Evolutionary conservation across 768 basidiomycete species (phyloP).

Genomic region (Hygrocybe punicea): DNA sequence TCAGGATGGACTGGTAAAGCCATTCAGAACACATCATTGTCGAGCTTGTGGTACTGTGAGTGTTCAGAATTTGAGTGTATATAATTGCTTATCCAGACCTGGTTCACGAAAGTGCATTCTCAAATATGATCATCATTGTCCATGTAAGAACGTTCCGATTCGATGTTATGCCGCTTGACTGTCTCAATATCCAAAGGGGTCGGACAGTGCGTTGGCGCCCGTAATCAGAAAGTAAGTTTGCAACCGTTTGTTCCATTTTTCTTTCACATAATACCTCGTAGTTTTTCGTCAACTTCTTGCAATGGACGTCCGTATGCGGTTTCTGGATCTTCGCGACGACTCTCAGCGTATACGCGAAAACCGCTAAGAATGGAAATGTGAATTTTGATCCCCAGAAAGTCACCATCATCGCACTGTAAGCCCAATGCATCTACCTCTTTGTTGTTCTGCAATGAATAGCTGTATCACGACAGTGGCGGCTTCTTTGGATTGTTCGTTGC

Average conservation of each 20-base stretch:
- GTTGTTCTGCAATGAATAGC: not conserved
- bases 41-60: slow-evolving; percentile 76
- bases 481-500: slow-evolving; percentile 71
- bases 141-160: slow-evolving; percentile 48
- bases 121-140: slow-evolving; percentile 87
- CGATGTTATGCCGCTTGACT: not conserved
- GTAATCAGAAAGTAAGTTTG: slow-evolving; percentile 72
- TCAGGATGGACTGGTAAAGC: slow-evolving; percentile 64
- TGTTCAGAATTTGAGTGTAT: slow-evolving; percentile 10
- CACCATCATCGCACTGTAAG: slow-evolving; percentile 71
- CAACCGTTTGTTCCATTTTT: not conserved
- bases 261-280: slow-evolving; percentile 25
- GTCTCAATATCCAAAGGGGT: slow-evolving; percentile 57
- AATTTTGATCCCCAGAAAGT: slow-evolving; percentile 65
- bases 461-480: slow-evolving; percentile 46
- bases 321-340: slow-evolving; percentile 63
- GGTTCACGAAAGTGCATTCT: slow-evolving; percentile 61
- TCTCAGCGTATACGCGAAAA: slow-evolving; percentile 48
- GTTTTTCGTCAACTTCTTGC: slow-evolving; percentile 83
- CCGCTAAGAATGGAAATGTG: slow-evolving; percentile 17
- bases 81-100: not conserved
- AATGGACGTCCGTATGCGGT: slow-evolving; percentile 58
- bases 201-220: slow-evolving; percentile 90
- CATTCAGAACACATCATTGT: slow-evolving; percentile 77
- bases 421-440: slow-evolving; percentile 13